phyloP scores from a whole-genome alignment of 2,329 filamentous ascomycete genomes.

The Hysterium pulicare region DNA sequence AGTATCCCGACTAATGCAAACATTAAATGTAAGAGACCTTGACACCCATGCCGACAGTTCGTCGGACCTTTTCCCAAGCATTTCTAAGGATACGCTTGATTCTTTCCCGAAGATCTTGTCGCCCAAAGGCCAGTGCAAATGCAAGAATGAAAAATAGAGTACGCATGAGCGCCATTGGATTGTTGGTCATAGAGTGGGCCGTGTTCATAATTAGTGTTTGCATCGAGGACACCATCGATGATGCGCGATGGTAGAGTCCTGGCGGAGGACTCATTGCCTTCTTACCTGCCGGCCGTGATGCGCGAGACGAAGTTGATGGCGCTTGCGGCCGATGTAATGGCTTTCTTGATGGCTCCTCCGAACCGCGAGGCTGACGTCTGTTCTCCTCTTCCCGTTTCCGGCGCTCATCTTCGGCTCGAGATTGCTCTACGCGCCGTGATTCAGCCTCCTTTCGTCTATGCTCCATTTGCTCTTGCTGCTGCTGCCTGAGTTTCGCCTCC shows the following conservation, averaged over 20 bases:
- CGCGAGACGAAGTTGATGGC: conserved; percentile 26
- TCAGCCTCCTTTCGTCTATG: conserved; percentile 45
- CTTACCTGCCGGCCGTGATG: conserved; percentile 25
- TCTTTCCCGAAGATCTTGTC: conserved; percentile 70
- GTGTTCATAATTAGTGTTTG: conserved; percentile 51
- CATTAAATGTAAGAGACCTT: conserved; percentile 90
- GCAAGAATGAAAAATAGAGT: conserved; percentile 77
- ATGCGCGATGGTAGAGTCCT: conserved; percentile 41
- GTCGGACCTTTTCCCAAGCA: conserved; percentile 76
- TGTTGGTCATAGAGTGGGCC: conserved; percentile 50
- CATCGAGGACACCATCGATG: conserved; percentile 44
- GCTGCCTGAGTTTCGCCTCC: conserved; percentile 61
- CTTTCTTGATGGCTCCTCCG: conserved; percentile 28
- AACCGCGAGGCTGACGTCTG: conserved; percentile 28
- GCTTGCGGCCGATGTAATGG: conserved; percentile 14
- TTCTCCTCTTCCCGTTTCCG: conserved; percentile 38
- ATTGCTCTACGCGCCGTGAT: conserved; percentile 32
- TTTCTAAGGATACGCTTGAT: conserved; percentile 65
- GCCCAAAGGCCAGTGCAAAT: conserved; percentile 71
- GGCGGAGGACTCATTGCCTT: conserved; percentile 32
- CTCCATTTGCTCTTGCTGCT: conserved; percentile 55
- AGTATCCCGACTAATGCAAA: background rate
- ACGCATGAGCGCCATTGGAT: conserved; percentile 55
- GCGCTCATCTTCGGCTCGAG: conserved; percentile 43
- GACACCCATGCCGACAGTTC: conserved; percentile 91